Percentiles rank a stretch among this genome's conserved stretches.
These are phyloP conservation scores for Prillingera fragicola DNA, from an alignment of 1,284 basidiomycete species.

Conservation along the genomic window DNA sequence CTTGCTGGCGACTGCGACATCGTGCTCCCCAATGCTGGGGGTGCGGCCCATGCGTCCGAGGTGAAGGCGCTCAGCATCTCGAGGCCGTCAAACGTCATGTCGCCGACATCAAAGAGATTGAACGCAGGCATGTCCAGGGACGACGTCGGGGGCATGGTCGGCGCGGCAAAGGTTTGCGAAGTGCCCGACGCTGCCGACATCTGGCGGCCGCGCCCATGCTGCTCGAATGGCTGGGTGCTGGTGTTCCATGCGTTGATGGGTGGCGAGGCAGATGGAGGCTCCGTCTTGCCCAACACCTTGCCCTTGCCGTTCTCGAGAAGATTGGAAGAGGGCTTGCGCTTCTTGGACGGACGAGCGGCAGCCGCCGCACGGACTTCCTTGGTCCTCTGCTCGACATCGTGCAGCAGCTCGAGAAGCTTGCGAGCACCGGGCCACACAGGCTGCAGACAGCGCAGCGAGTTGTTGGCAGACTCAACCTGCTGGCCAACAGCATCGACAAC, in stretches of 20 bases:
- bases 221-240: background rate
- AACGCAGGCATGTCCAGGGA: constrained; percentile 14
- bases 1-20: background rate
- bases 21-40: no score
- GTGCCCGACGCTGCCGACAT: background rate
- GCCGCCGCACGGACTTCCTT: constrained; percentile 33
- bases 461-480: constrained; percentile 68
- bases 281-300: no score
- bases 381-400: constrained; percentile 40
- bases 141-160: background rate
- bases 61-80: constrained; percentile 44
- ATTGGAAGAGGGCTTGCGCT: constrained; percentile 26
- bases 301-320: no score
- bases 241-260: background rate
- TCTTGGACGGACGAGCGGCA: constrained; percentile 12
- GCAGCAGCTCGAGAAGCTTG: constrained; percentile 61
- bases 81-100: constrained; percentile 42
- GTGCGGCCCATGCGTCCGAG: constrained; percentile 19
- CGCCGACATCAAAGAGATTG: constrained; percentile 39
- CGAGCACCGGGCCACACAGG: constrained; percentile 80
- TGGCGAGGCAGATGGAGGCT: no score
- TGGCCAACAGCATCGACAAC: constrained; percentile 69
- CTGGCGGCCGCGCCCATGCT: background rate
- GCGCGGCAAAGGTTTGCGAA: background rate
- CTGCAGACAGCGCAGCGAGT: constrained; percentile 71